A percentile compares a stretch with the other conserved stretches of the same genome.
Conservation (phyloP, 331 rosid species). For the Spiraea crenata region DNA sequence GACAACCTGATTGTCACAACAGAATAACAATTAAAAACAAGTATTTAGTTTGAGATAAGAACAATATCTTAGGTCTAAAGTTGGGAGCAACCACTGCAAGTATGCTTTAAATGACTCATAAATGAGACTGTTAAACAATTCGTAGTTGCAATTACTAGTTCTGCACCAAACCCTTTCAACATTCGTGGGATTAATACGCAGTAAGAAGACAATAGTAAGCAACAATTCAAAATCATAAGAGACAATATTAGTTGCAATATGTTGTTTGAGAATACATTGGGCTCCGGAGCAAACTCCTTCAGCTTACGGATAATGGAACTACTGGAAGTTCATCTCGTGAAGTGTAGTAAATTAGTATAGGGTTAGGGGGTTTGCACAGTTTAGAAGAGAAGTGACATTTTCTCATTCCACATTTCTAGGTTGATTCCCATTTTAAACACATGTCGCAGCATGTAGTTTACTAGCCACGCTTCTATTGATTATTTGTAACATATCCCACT, state of each 20-base stretch:
- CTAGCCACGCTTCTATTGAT: background rate
- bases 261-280: background rate
- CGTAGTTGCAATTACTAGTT: background rate
- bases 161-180: background rate
- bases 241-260: background rate
- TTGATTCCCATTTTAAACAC: background rate
- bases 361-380: background rate
- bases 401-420: background rate
- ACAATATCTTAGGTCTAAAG: too few species aligned
- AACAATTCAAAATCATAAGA: background rate
- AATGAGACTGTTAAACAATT: too few species aligned
- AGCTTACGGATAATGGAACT: background rate
- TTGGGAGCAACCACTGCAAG: too few species aligned
- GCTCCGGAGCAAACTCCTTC: background rate
- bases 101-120: too few species aligned
- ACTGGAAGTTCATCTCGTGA: background rate
- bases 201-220: background rate
- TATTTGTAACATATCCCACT: background rate
- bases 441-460: background rate
- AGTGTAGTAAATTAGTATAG: background rate
- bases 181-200: background rate
- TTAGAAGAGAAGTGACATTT: background rate
- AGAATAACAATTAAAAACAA: slow-evolving; percentile 6
- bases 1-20: slow-evolving; percentile 58
- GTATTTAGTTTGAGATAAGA: too few species aligned